Base-by-base conservation (phyloP, 164 flowering plant genomes). In the Echeveria elegans region DNA sequence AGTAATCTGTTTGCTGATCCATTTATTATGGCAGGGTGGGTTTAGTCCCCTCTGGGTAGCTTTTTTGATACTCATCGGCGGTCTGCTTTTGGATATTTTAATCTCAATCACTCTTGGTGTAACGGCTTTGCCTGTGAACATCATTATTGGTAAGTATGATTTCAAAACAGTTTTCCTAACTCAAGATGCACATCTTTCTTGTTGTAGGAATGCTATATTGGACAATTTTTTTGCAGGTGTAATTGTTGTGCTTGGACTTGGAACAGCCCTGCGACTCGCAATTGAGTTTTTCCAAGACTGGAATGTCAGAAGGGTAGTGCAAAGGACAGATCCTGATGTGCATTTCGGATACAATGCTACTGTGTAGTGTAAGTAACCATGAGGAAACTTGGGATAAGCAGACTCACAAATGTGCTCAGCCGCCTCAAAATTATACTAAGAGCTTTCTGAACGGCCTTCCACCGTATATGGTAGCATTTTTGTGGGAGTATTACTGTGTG, bases 31-130 rank as follows among this genome's bases (percentile, higher is more conserved):
- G 60, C 83, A 86, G 96, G 82, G 85, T 21, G 82, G 90, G 69
- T 79, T 81, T 70, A 83, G 83, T 71, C 92, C 92, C 18, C 88
- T 84, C 41, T 87, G 92, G 92, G 83, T 87, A 69, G 92, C 92
- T 30, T 86, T 89, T 69, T 78, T 85, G 9, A 86, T 89, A 62
- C 90, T 89, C 16, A 78, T 89, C 16, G 90, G 89, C 48, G 92
- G 92, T 38, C 85, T 89, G 21, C 63, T 89, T 65, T 70, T 89
- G 77, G 92, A 89, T 70, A 88, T 87, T 68, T 73, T 89, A 69
- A 85, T 89, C 79, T 87, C 92, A 11, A 74, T 89, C 63, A 82
- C 92, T 16, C 87, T 89, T 53, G 96, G 96, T 61, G 89, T 89
- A 63, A 84, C 92, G 58, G 92, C 92, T 4, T 74, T 89, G 62